phyloP scores from a whole-genome alignment of 2,329 filamentous ascomycete species.

The Cordyceps tenuipes region DNA sequence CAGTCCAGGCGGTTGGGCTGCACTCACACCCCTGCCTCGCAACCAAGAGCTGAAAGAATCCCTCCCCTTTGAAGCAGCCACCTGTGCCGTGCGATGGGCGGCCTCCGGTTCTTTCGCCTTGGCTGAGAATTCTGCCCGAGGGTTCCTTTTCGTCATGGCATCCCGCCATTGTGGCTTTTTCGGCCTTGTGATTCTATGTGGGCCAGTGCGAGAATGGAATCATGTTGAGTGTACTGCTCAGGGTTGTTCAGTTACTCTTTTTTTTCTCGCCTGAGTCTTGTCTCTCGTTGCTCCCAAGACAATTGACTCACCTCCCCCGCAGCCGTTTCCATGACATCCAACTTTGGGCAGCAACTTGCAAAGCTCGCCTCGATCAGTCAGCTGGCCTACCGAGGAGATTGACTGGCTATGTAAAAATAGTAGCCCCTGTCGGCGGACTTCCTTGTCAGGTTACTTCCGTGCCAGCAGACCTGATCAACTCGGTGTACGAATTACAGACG shows the following conservation, averaged over 20 bases:
- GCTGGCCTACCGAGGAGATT: too few species aligned
- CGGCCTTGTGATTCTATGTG: neutral
- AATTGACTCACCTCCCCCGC: neutral
- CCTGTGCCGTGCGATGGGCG: neutral
- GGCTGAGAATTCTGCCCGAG: constrained; percentile 8
- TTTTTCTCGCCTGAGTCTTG: neutral
- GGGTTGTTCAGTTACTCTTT: neutral
- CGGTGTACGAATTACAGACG: neutral
- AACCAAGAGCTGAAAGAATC: neutral
- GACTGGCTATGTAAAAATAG: neutral
- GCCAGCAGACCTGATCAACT: too few species aligned
- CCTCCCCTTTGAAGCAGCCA: neutral
- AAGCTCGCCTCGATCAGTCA: too few species aligned
- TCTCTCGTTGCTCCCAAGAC: neutral
- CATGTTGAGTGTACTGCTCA: neutral
- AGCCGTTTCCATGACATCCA: neutral
- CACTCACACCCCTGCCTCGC: neutral
- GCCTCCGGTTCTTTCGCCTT: neutral
- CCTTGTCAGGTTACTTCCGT: neutral
- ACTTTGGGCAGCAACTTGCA: neutral
- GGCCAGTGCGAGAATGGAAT: neutral
- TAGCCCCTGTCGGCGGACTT: neutral
- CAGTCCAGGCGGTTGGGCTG: neutral
- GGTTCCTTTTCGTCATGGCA: neutral
- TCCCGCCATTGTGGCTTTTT: constrained; percentile 3